Conservation (phyloP, 345 rosid genomes). For the Arabidopsis suecica region DNA sequence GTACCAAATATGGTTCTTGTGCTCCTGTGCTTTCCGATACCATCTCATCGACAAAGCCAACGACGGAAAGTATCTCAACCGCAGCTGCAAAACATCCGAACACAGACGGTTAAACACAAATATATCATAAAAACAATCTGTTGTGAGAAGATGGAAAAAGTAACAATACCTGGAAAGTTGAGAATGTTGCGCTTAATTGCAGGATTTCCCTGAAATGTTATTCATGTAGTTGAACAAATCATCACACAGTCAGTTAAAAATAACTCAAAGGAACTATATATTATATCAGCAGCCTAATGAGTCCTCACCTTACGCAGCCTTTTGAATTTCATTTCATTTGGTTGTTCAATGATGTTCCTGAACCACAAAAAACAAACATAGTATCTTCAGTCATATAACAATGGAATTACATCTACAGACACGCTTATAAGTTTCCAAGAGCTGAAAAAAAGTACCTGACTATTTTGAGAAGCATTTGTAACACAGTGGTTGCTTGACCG, state of each 20-base stretch:
- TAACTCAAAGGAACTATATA: neutral
- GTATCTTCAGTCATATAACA: constrained; percentile 5
- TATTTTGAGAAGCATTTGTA: constrained; percentile 75
- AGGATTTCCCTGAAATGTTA: constrained; percentile 75
- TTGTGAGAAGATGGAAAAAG: constrained; percentile 4
- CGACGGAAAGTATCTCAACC: constrained; percentile 68
- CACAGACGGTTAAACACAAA: neutral
- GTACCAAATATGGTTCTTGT: constrained; percentile 65
- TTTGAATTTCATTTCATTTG: constrained; percentile 70
- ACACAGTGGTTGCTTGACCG: constrained; percentile 51
- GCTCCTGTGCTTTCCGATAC: constrained; percentile 56
- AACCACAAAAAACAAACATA: constrained; percentile 24
- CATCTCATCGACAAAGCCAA: constrained; percentile 80
- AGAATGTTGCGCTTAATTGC: constrained; percentile 66
- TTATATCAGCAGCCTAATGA: neutral
- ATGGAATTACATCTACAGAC: neutral
- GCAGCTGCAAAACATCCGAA: constrained; percentile 60
- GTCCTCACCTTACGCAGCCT: constrained; percentile 79
- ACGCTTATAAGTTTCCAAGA: constrained; percentile 29
- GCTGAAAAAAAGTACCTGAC: constrained; percentile 50
- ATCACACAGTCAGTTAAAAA: neutral
- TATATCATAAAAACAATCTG: neutral
- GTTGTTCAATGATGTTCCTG: constrained; percentile 88
- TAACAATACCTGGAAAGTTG: constrained; percentile 56
- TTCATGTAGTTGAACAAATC: constrained; percentile 11